Base-by-base conservation (phyloP, 2,329 filamentous ascomycete genomes). In the Camillea tinctor region DNA sequence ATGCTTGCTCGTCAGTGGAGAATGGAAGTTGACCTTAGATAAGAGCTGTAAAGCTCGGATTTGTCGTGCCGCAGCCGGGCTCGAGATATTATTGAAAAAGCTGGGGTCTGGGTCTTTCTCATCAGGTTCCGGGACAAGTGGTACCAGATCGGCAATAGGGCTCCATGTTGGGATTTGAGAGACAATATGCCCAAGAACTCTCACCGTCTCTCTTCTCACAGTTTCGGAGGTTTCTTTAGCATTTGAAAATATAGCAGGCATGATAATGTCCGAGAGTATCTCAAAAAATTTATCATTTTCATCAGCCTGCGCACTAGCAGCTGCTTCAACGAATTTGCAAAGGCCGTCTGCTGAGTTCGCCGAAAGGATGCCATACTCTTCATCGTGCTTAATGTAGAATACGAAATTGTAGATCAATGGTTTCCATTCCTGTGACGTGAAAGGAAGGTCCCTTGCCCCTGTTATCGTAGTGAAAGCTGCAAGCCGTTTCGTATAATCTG, bases 81-180 rank as follows among this genome's bases (percentile, higher is more conserved):
- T 93, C 40, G 98, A 80, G 51, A 98, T 87, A 68, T 98, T 96
- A 74, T 86, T 90, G 79, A 98, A 99, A 79, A 99, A 97, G 0
- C 91, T 90, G 11, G 82, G 79, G 59, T 85, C 83, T 1, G 79
- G 74, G 22, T 79, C 75, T 52, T 93, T 90, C 62, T 96, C 92
- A 56, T 90, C 78, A 15, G 76, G 74, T 7, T 78, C 76, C 4
- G 76, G 79, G 48, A 95, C 82, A 11, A 99, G 82, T 4, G 82
- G 81, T 60, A 84, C 79, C 77, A 99, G 84, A 72, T 96, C 93
- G 26, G 84, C 82, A 48, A 98, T 83, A 2, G 87, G 84, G 5
- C 83, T 72, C 87, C 92, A 93, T 0, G 82, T 76, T 0, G 89
- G 82, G 71, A 95, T 87, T 50, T 83, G 80, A 60, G 88, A 86